Percentiles rank a stretch among this genome's conserved stretches.
Conservation (phyloP, 345 rosid species). For the Arabis alpina region DNA sequence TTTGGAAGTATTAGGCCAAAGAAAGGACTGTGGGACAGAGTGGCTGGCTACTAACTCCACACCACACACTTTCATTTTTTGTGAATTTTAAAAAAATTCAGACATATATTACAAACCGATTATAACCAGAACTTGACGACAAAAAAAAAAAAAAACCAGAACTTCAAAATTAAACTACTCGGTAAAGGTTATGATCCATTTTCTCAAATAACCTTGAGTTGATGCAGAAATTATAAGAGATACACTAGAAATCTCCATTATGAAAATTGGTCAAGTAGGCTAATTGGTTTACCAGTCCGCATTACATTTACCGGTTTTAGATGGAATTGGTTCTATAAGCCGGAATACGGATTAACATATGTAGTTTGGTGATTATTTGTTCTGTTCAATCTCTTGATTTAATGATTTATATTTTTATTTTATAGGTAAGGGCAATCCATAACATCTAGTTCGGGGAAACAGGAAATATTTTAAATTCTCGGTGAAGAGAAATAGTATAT, state of each 20-base stretch:
- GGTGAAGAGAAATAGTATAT: not conserved
- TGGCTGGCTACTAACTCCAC: slow-evolving; percentile 42
- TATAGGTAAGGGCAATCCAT: not conserved
- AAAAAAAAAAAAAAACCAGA: no score
- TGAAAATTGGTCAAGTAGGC: slow-evolving; percentile 2
- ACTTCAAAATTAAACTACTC: not conserved
- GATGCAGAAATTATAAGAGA: not conserved
- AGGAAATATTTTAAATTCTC: not conserved
- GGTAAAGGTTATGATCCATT: not conserved
- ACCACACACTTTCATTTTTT: slow-evolving; percentile 20
- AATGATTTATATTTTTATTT: no score
- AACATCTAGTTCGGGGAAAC: not conserved
- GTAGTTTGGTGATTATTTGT: not conserved
- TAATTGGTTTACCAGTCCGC: slow-evolving; percentile 3
- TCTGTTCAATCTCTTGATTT: not conserved
- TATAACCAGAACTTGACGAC: not conserved
- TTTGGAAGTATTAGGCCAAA: slow-evolving; percentile 37
- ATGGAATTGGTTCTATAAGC: not conserved
- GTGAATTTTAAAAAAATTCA: not conserved
- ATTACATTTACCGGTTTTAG: not conserved
- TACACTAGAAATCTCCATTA: not conserved
- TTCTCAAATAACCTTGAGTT: not conserved
- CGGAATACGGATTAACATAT: not conserved
- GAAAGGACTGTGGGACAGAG: slow-evolving; percentile 17
- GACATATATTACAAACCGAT: not conserved